These are phyloP conservation scores for Auxenochlorella pyrenoidosa DNA, from an alignment of 139 green algal genomes.

Conservation along the genomic window DNA sequence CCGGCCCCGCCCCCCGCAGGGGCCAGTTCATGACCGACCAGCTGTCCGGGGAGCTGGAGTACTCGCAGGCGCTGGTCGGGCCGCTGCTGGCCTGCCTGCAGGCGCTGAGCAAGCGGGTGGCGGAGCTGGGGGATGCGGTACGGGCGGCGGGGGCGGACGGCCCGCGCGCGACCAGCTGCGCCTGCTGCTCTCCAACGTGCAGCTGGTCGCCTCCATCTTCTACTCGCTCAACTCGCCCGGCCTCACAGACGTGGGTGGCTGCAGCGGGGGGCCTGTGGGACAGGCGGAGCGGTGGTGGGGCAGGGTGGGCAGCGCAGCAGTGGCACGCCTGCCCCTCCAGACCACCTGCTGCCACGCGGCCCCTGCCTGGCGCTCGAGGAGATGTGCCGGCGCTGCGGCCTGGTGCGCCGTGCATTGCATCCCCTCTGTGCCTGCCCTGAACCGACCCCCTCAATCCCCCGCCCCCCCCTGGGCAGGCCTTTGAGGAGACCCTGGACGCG, in stretches of 20 bases:
- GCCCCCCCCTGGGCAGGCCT: slow-evolving; percentile 60
- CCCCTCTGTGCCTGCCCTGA: not conserved
- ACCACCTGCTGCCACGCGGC: not conserved
- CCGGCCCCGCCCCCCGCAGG: not conserved
- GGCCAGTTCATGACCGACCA: slow-evolving; percentile 72
- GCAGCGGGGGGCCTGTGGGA: not conserved
- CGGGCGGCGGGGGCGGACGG: not conserved
- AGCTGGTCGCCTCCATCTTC: slow-evolving; percentile 87
- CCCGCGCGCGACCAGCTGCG: slow-evolving; percentile 42
- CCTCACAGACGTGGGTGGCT: slow-evolving; percentile 84
- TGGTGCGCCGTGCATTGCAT: not conserved
- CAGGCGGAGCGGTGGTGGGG: too few species aligned
- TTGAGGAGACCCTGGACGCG: slow-evolving; percentile 88
- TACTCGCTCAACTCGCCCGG: slow-evolving; percentile 94
- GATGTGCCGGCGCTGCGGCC: too few species aligned
- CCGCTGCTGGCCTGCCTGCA: slow-evolving; percentile 68
- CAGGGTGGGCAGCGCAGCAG: too few species aligned
- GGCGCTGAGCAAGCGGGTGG: slow-evolving; percentile 43
- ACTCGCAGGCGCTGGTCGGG: slow-evolving; percentile 83
- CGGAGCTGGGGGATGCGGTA: not conserved
- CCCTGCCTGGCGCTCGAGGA: too few species aligned
- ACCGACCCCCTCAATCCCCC: too few species aligned
- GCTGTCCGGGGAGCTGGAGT: slow-evolving; percentile 76
- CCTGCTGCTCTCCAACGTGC: slow-evolving; percentile 69
- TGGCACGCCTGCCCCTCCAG: too few species aligned